Evolutionary conservation across 805 yeast species (phyloP).

Genomic region (Metschnikowia lochheadii): DNA sequence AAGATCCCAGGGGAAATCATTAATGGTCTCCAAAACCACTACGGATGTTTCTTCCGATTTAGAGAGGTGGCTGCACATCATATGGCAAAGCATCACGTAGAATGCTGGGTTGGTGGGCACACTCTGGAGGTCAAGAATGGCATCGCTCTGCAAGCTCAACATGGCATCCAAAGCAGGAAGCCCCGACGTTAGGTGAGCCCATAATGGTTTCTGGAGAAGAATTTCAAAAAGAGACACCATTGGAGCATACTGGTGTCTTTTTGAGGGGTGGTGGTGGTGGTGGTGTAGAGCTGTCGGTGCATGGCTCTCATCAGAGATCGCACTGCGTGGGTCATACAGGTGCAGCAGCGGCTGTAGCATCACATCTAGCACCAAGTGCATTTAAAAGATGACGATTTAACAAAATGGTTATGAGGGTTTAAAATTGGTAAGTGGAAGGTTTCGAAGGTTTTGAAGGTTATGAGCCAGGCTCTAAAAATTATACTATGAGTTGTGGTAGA

Average conservation of each 20-base stretch:
- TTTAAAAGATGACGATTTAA: no score
- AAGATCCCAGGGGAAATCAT: constrained; percentile 27
- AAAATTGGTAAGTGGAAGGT: no score
- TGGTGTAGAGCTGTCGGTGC: background rate
- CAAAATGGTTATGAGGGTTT: no score
- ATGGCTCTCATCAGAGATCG: background rate
- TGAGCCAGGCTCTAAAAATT: no score
- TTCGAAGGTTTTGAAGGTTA: no score
- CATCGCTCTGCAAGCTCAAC: constrained; percentile 19
- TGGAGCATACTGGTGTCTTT: background rate
- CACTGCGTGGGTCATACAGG: background rate
- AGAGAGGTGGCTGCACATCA: constrained; percentile 28
- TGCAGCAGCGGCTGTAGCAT: background rate
- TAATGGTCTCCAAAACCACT: constrained; percentile 29
- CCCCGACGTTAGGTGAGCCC: constrained; percentile 26
- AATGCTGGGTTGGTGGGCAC: constrained; percentile 29
- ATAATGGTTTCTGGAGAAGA: constrained; percentile 23
- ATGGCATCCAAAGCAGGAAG: constrained; percentile 27
- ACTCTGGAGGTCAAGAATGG: constrained; percentile 35
- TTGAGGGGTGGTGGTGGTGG: background rate
- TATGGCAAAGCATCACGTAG: constrained; percentile 19
- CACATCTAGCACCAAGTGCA: background rate
- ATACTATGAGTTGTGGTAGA: no score
- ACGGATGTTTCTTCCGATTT: constrained; percentile 16
- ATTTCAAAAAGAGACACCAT: constrained; percentile 34